Conservation (phyloP, 345 rosid genomes). For the Aurinia saxatilis region DNA sequence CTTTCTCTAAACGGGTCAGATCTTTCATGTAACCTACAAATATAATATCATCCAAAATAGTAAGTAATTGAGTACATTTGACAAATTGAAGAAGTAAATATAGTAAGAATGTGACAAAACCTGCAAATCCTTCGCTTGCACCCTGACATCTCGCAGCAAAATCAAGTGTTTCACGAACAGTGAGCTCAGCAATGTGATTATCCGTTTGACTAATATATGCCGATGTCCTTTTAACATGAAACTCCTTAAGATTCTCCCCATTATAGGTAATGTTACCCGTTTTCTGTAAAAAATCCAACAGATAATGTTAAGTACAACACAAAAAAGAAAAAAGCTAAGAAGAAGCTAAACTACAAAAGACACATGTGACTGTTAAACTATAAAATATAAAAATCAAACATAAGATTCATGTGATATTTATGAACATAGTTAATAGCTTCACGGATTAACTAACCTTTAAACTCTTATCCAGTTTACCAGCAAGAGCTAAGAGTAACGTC, state of each 20-base stretch:
- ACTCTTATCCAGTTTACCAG: constrained; percentile 61
- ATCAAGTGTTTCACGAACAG: constrained; percentile 93
- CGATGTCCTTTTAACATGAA: constrained; percentile 71
- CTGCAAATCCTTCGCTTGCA: constrained; percentile 75
- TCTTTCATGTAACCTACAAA: constrained; percentile 56
- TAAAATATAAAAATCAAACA: not conserved
- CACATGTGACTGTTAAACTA: constrained; percentile 11
- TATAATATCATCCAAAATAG: not conserved
- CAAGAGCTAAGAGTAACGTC: constrained; percentile 67
- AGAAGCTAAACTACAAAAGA: not conserved
- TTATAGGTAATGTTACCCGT: constrained; percentile 74
- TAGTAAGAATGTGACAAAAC: constrained; percentile 23
- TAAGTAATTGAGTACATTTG: not conserved
- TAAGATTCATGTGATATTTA: constrained; percentile 17
- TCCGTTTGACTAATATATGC: constrained; percentile 94
- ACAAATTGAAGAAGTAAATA: not conserved
- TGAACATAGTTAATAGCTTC: constrained; percentile 14
- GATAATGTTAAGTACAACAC: not conserved
- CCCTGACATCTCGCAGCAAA: constrained; percentile 94
- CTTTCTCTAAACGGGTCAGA: constrained; percentile 60
- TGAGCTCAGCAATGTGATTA: constrained; percentile 78
- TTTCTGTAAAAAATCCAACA: constrained; percentile 32
- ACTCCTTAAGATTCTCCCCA: constrained; percentile 56
- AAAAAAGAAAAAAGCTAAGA: not conserved
- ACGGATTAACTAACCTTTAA: constrained; percentile 47